Evolutionary conservation across 2,329 filamentous ascomycete genomes (phyloP), one percentile per base, ranked within the genome.

Genomic region (Fusarium sp.): DNA sequence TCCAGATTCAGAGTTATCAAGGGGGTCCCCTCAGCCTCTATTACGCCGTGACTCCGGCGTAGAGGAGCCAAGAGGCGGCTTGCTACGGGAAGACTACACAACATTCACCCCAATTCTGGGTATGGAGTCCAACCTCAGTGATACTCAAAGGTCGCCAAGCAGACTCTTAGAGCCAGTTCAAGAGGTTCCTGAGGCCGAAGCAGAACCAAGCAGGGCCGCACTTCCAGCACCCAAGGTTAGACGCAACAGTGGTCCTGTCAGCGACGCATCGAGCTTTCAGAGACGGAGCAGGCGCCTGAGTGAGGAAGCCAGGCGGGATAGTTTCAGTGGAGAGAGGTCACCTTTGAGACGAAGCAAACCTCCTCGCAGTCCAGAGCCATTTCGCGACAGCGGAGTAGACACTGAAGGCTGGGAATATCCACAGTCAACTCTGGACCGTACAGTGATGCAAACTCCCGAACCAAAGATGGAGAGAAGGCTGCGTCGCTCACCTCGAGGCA

Each of bases 331-430:
- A 7, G 84, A 81, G 46, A 84, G 85, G 4, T 81, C 85, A 16
- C 76, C 79, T 41, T 78, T 79, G 53, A 77, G 76, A 48, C 78
- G 80, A 57, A 82, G 77, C 67, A 76, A 77, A 52, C 60, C 73
- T 2, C 60, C 73, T 2, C 67, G 76, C 16, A 76, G 77, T 14
- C 76, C 81, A 21, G 78, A 81, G 30, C 73, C 77, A 30, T 78
- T 81, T 50, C 82, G 85, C 44, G 87, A 90, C 72, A 89, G 88
- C 76, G 87, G 85, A 26, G 83, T 89, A 30, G 84, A 88, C 69
- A 79, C 88, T 44, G 83, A 82, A 23, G 85, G 87, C 42, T 81
- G 79, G 79, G 67, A 75, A n/a, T 83, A 83, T 70, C 61, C 58
- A 69, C 65, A 73, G 70, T 62, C 58, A 67, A 56, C 43, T 57